phyloP scores from a whole-genome alignment of 371 early-diverging fungal genomes.

The Lichtheimia hyalospora region DNA sequence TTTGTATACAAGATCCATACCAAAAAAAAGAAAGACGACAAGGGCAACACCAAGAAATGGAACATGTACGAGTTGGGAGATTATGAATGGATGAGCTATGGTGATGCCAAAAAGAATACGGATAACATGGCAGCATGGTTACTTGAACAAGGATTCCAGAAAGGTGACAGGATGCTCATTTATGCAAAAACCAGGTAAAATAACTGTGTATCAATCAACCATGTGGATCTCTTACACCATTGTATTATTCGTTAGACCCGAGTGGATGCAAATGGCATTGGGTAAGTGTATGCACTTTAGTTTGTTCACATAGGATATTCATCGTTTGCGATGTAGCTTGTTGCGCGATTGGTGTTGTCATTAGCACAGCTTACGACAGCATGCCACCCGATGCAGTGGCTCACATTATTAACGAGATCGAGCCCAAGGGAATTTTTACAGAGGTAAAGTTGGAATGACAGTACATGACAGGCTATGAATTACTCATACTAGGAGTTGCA shows the following conservation, averaged over 20 bases:
- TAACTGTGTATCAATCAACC: not conserved
- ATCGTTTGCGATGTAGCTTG: slow-evolving; percentile 42
- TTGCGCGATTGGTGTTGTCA: slow-evolving; percentile 66
- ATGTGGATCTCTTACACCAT: not conserved
- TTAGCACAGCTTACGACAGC: slow-evolving; percentile 90
- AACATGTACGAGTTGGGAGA: slow-evolving; percentile 54
- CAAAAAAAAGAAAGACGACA: slow-evolving; percentile 26
- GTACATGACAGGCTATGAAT: not conserved
- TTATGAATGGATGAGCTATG: slow-evolving; percentile 51
- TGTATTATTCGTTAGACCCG: slow-evolving; percentile 27
- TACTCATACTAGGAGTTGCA: not conserved
- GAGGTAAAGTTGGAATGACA: slow-evolving; percentile 43
- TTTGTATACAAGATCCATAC: slow-evolving; percentile 37
- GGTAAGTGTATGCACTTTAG: slow-evolving; percentile 32
- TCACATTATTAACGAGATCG: slow-evolving; percentile 69
- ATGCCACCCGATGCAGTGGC: slow-evolving; percentile 82
- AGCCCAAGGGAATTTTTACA: slow-evolving; percentile 73
- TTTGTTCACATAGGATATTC: not conserved
- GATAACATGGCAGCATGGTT: slow-evolving; percentile 42
- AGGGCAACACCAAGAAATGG: slow-evolving; percentile 55
- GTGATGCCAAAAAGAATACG: slow-evolving; percentile 35
- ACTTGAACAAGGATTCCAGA: slow-evolving; percentile 35
- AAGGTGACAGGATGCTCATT: slow-evolving; percentile 55
- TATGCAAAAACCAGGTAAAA: slow-evolving; percentile 61
- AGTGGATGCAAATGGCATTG: slow-evolving; percentile 55